Evolutionary conservation across 257 asterid genomes (phyloP), one percentile per base, ranked within the genome.

Genomic region (Scutellaria galericulata): DNA sequence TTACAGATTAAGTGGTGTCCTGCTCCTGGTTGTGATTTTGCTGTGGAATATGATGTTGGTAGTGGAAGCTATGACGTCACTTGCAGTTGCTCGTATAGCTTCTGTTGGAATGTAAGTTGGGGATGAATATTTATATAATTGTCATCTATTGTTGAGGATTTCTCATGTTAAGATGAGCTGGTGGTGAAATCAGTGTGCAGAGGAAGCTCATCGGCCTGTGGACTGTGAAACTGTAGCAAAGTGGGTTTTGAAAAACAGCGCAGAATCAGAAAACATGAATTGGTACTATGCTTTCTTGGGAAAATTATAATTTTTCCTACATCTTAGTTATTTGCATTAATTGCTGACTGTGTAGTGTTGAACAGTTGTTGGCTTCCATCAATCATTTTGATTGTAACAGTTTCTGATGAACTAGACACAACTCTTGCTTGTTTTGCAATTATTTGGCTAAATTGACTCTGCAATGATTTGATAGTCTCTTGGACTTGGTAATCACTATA

Each of bases 191-290:
- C 87, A 95, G 99, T 95, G 99, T 78, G 88, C 90, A 39, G 99
- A 95, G 87, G 99, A 95, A 83, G 99, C 99, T 64, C 99, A 95
- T 81, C 92, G 99, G 27, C 99, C 99, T 0, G 99, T 95, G 78
- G 96, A 88, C 81, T 95, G 99, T 63, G 96, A 80, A 61, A 95
- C 97, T 47, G 99, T 95, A 70, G 84, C 92, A 13, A 92, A 87
- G 77, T 95, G 99, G 99, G 82, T 88, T 73, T 77, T 95, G 86
- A 95, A 95, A 75, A 95, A 95, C 84, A 86, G 97, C 78, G 99
- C 99, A 3, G 99, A 95, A 79, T 95, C 99, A 10, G 98, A 95
- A 78, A 95, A 95, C 89, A 95, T 95, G 99, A 95, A 95, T 77
- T 95, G 99, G 99, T 95, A 86, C 10, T 15, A 42, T 64, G 37